A percentile compares a stretch with the other conserved stretches of the same genome.
Evolutionary conservation across 2,329 filamentous ascomycete species (phyloP).

Genomic region (Colletotrichum tropicale): DNA sequence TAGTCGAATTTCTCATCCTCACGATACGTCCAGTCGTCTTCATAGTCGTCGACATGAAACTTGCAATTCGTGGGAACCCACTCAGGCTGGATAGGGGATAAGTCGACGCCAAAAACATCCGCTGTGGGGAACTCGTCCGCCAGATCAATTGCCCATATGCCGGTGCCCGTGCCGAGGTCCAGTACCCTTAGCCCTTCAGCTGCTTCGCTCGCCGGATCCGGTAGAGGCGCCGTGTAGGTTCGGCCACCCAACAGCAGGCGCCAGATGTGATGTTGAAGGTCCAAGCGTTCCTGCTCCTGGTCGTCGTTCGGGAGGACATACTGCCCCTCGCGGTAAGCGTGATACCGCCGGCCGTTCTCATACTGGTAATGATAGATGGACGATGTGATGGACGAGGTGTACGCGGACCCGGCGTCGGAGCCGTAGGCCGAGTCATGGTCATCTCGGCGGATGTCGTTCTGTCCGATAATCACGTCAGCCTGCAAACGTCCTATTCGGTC

Average conservation of each 20-base stretch:
- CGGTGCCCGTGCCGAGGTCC: conserved; percentile 65
- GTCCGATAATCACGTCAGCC: not conserved
- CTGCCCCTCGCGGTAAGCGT: conserved; percentile 49
- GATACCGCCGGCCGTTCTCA: conserved; percentile 54
- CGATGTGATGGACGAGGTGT: conserved; percentile 41
- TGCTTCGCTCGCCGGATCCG: conserved; percentile 29
- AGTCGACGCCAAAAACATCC: conserved; percentile 57
- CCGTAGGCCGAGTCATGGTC: conserved; percentile 38
- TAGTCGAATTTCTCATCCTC: conserved; percentile 41
- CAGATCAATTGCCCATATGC: conserved; percentile 54
- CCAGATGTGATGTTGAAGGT: conserved; percentile 42
- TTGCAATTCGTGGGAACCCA: conserved; percentile 65
- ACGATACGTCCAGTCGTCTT: conserved; percentile 49
- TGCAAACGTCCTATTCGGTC: not conserved
- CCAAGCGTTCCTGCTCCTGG: conserved; percentile 30
- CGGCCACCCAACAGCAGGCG: conserved; percentile 34
- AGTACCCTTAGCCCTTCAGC: conserved; percentile 45
- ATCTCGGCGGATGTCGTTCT: conserved; percentile 15
- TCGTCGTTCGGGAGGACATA: conserved; percentile 28
- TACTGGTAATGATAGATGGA: conserved; percentile 48
- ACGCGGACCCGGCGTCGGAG: conserved; percentile 32
- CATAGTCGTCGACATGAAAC: conserved; percentile 70
- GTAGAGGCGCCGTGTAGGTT: conserved; percentile 30
- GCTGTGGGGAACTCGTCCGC: conserved; percentile 55
- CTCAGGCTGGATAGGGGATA: conserved; percentile 62